Evolutionary conservation across 2,329 filamentous ascomycete species (phyloP).

Genomic region (Aspergillus fischeri): DNA sequence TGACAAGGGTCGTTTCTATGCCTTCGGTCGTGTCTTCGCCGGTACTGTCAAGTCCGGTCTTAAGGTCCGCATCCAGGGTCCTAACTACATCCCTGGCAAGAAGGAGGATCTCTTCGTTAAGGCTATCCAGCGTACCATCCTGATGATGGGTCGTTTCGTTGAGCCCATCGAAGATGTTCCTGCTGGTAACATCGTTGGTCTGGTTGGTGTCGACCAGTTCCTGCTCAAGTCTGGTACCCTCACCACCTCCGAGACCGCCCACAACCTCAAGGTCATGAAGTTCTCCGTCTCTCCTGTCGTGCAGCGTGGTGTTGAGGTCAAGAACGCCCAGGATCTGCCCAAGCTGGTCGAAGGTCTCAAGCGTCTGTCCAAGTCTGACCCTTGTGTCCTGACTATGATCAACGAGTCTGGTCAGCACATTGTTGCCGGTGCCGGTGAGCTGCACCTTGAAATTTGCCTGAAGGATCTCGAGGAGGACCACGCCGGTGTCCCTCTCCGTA

Average conservation of each 20-base stretch:
- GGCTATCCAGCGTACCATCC: slow-evolving; percentile 98
- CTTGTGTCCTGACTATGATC: slow-evolving; percentile 90
- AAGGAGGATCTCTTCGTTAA: slow-evolving; percentile 99
- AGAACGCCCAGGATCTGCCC: slow-evolving; percentile 99
- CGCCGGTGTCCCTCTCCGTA: slow-evolving; percentile 93
- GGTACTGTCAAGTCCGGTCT: slow-evolving; percentile 97
- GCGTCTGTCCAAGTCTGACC: slow-evolving; percentile 99
- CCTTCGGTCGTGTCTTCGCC: slow-evolving; percentile 99
- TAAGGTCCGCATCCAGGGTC: slow-evolving; percentile 99
- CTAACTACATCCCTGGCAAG: slow-evolving; percentile 96
- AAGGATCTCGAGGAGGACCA: slow-evolving; percentile 99
- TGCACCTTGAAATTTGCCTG: slow-evolving; percentile 99
- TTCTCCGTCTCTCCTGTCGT: slow-evolving; percentile 99
- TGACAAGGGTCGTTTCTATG: slow-evolving; percentile 99
- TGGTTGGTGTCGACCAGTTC: slow-evolving; percentile 99
- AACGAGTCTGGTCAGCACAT: slow-evolving; percentile 95
- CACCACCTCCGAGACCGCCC: slow-evolving; percentile 91
- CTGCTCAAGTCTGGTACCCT: slow-evolving; percentile 99
- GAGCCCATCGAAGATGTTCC: slow-evolving; percentile 99
- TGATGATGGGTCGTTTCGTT: slow-evolving; percentile 99
- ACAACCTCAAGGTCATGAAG: slow-evolving; percentile 99
- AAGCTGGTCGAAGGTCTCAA: slow-evolving; percentile 99
- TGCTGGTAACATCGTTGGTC: slow-evolving; percentile 98
- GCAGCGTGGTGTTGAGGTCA: slow-evolving; percentile 97
- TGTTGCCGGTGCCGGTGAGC: slow-evolving; percentile 97